Evolutionary conservation across 2,329 filamentous ascomycete species (phyloP).

Genomic region (Neurospora sp.): DNA sequence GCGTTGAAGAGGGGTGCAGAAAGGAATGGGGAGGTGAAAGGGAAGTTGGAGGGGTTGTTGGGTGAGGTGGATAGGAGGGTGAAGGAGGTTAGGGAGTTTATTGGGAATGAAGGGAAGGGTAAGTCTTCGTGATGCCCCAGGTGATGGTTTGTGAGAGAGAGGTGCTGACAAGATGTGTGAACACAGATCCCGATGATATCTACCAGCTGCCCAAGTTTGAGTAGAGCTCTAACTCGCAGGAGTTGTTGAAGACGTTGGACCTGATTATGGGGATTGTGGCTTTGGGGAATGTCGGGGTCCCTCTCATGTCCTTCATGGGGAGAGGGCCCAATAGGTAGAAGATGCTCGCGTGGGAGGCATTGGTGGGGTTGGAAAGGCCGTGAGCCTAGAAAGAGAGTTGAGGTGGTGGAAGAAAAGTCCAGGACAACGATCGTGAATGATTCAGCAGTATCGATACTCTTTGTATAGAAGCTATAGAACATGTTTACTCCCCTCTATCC

Average conservation of each 20-base stretch:
- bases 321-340: not conserved
- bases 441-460: no score
- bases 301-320: not conserved
- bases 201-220: constrained; percentile 38
- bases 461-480: no score
- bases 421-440: no score
- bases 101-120: constrained; percentile 42
- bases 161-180: constrained; percentile 3
- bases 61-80: constrained; percentile 38
- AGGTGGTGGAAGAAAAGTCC: no score
- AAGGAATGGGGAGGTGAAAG: constrained; percentile 36
- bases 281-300: not conserved
- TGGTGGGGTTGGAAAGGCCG: no score
- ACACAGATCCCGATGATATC: constrained; percentile 38
- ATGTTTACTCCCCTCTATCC: no score
- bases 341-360: rapidly evolving
- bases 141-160: not conserved
- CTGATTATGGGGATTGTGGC: not conserved
- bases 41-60: constrained; percentile 32
- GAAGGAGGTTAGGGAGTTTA: constrained; percentile 40
- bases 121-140: constrained; percentile 13
- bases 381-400: no score
- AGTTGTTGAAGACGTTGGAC: not conserved
- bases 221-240: not conserved
- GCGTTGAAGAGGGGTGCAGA: constrained; percentile 39